phyloP scores from a whole-genome alignment of 371 early-diverging fungal genomes.

The Mucor piriformis region DNA sequence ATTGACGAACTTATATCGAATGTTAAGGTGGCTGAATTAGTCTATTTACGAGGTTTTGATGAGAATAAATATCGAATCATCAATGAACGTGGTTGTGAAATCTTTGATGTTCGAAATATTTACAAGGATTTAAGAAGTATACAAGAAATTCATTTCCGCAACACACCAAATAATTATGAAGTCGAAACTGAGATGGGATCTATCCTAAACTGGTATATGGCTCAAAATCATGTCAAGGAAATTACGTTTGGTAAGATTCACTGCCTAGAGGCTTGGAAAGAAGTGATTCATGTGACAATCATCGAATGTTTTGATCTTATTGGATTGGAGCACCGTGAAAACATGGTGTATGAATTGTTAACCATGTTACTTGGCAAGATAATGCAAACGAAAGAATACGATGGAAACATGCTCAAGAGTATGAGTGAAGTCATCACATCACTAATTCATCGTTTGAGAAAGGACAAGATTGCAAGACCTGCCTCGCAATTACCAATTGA shows the following conservation, averaged over 20 bases:
- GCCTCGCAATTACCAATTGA: conserved; percentile 58
- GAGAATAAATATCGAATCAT: conserved; percentile 26
- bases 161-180: not conserved
- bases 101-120: conserved; percentile 72
- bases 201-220: conserved; percentile 57
- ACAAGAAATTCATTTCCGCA: conserved; percentile 15
- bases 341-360: conserved; percentile 64
- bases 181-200: conserved; percentile 57
- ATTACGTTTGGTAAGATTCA: conserved; percentile 64
- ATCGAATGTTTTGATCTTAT: conserved; percentile 68
- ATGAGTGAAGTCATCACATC: conserved; percentile 64
- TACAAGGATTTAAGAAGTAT: conserved; percentile 32
- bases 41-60: conserved; percentile 30
- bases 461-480: conserved; percentile 7
- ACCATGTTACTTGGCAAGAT: conserved; percentile 65
- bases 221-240: conserved; percentile 67
- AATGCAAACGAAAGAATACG: conserved; percentile 24
- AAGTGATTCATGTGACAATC: conserved; percentile 73
- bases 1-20: conserved; percentile 39
- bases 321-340: conserved; percentile 61
- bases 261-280: conserved; percentile 79
- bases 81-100: conserved; percentile 61
- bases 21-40: conserved; percentile 1
- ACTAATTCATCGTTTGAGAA: conserved; percentile 32
- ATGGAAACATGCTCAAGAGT: conserved; percentile 54